These are phyloP conservation scores for Gynostemma pentaphyllum DNA, from an alignment of 306 rosid genomes.

Conservation along the genomic window DNA sequence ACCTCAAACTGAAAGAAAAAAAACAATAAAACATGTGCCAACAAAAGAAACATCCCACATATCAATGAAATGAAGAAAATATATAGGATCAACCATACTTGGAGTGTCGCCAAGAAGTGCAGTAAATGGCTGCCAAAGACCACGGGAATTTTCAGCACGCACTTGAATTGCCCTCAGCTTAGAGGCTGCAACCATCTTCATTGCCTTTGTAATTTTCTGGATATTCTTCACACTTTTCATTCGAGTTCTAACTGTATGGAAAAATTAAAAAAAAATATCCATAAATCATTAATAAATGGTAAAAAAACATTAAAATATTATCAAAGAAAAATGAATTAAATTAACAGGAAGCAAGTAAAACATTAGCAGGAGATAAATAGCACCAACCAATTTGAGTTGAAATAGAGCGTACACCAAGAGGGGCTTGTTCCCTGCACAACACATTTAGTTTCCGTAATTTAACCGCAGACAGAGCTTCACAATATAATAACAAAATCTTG, in stretches of 20 bases:
- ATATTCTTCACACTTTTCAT: conserved; percentile 98
- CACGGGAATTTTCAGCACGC: conserved; percentile 85
- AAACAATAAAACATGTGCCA: background rate
- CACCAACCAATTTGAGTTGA: conserved; percentile 86
- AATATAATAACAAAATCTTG: background rate
- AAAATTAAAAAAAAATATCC: background rate
- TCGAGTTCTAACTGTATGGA: conserved; percentile 60
- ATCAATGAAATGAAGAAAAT: background rate
- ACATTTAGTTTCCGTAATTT: background rate
- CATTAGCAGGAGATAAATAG: background rate
- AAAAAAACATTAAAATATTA: background rate
- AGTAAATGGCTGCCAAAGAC: conserved; percentile 94
- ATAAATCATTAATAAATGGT: conserved; percentile 3
- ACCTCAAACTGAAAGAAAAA: background rate
- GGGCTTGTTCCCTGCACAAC: conserved; percentile 53
- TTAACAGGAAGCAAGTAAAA: background rate
- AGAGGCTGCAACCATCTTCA: conserved; percentile 99
- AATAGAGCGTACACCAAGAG: conserved; percentile 66
- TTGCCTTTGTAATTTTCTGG: conserved; percentile 96
- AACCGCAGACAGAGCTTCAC: background rate
- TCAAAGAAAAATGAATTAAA: background rate
- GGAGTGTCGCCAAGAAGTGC: conserved; percentile 90
- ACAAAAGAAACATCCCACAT: background rate
- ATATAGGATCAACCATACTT: conserved; percentile 30
- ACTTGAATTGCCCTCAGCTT: conserved; percentile 81